These are phyloP conservation scores for Zychaea mexicana DNA, from an alignment of 371 early-diverging fungal species.

Conservation along the genomic window DNA sequence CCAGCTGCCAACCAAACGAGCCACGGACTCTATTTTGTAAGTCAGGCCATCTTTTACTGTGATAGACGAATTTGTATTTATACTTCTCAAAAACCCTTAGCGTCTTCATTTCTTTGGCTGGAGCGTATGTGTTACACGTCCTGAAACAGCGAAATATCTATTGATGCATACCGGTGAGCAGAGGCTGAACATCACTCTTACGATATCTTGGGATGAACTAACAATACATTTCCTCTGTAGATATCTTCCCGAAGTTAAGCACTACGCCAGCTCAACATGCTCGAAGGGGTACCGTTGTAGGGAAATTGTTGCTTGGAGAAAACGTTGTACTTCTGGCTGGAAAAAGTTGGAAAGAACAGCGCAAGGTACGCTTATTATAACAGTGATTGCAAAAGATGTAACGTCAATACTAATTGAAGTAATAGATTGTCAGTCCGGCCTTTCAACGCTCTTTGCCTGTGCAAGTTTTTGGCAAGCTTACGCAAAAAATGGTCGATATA, in stretches of 20 bases:
- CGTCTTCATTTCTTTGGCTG: too few species aligned
- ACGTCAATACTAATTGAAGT: too few species aligned
- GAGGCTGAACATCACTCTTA: too few species aligned
- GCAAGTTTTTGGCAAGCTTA: constrained; percentile 26
- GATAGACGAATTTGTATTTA: too few species aligned
- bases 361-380: too few species aligned
- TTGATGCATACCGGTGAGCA: too few species aligned
- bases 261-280: not conserved
- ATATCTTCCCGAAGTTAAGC: constrained; percentile 20
- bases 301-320: constrained; percentile 20
- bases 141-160: too few species aligned
- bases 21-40: constrained; percentile 13
- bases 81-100: too few species aligned
- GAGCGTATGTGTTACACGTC: too few species aligned
- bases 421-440: constrained; percentile 39
- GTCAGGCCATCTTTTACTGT: too few species aligned
- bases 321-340: constrained; percentile 24
- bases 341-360: constrained; percentile 25
- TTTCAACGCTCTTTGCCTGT: constrained; percentile 46
- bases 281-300: constrained; percentile 5
- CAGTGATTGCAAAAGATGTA: not conserved
- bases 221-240: too few species aligned
- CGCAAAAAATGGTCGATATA: constrained; percentile 17
- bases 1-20: constrained; percentile 3
- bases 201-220: too few species aligned